Evolutionary conservation across 495 filamentous ascomycete genomes (phyloP).

Genomic region (Tuber indicum): DNA sequence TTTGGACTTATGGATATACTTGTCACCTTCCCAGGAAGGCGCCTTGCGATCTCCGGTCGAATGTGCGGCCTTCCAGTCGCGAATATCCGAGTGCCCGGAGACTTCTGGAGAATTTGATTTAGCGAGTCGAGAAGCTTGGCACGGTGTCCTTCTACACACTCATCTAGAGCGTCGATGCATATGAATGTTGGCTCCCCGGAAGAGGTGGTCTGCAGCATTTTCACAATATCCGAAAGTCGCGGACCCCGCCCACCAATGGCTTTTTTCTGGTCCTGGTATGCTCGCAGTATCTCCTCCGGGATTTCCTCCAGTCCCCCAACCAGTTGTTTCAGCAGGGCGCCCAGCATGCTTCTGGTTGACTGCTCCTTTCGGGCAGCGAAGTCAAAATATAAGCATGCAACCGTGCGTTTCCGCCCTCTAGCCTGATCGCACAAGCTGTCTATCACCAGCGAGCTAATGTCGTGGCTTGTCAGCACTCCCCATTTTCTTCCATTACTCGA

Average conservation of each 20-base stretch:
- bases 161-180: not conserved
- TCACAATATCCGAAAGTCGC: not conserved
- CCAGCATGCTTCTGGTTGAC: not conserved
- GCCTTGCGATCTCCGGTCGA: not conserved
- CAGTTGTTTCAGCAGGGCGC: not conserved
- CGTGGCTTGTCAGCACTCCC: too few species aligned
- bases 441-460: too few species aligned
- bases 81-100: not conserved
- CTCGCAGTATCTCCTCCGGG: not conserved
- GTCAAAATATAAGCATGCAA: too few species aligned
- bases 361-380: not conserved
- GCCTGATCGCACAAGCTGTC: too few species aligned
- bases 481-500: too few species aligned
- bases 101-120: not conserved
- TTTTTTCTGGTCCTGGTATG: not conserved
- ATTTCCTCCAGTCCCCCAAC: not conserved
- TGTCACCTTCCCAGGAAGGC: not conserved
- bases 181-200: not conserved
- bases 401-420: too few species aligned
- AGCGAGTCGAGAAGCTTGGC: not conserved
- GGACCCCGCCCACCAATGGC: not conserved
- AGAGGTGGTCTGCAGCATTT: not conserved
- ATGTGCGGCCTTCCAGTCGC: not conserved
- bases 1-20: not conserved
- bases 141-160: not conserved